Conservation (phyloP, 176 grass and related monocot genomes). For the Elymus sibiricus region DNA sequence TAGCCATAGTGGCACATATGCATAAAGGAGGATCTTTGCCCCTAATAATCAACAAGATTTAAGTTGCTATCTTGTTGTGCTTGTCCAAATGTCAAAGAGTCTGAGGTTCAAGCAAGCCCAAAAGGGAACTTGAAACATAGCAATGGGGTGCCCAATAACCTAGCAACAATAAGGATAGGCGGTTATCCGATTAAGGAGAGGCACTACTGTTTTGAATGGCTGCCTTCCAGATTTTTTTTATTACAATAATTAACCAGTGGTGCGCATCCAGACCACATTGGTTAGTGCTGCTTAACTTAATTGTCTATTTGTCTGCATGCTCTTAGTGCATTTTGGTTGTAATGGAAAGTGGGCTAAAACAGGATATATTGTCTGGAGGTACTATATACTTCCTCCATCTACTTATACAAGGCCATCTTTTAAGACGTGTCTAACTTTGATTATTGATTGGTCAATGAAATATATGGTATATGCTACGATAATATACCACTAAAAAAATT, state of each 20-base stretch:
- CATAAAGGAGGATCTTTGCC: slow-evolving; percentile 25
- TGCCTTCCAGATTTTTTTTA: slow-evolving; percentile 14
- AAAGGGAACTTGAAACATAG: slow-evolving; percentile 11
- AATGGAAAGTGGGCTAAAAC: slow-evolving; percentile 32
- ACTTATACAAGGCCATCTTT: not conserved
- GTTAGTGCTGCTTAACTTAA: slow-evolving; percentile 30
- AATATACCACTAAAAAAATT: not conserved
- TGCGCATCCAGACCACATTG: slow-evolving; percentile 29
- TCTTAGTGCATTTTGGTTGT: slow-evolving; percentile 48
- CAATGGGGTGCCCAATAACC: slow-evolving; percentile 48
- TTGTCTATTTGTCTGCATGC: slow-evolving; percentile 12
- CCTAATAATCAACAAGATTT: slow-evolving; percentile 17
- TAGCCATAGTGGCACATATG: slow-evolving; percentile 26
- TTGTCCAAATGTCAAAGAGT: slow-evolving; percentile 45
- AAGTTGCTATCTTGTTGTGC: slow-evolving; percentile 17
- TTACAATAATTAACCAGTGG: slow-evolving; percentile 23
- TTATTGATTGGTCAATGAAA: not conserved
- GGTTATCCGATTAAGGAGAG: slow-evolving; percentile 27
- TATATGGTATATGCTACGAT: not conserved
- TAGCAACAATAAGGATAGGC: slow-evolving; percentile 16
- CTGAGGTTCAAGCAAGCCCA: slow-evolving; percentile 33
- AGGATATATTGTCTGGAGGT: slow-evolving; percentile 23
- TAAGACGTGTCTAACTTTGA: not conserved
- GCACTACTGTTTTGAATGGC: slow-evolving; percentile 13
- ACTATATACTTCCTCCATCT: not conserved